Evolutionary conservation across 1,139 yeast species (phyloP), one percentile per base, ranked within the genome.

Genomic region (Yamadazyma dushanensis): DNA sequence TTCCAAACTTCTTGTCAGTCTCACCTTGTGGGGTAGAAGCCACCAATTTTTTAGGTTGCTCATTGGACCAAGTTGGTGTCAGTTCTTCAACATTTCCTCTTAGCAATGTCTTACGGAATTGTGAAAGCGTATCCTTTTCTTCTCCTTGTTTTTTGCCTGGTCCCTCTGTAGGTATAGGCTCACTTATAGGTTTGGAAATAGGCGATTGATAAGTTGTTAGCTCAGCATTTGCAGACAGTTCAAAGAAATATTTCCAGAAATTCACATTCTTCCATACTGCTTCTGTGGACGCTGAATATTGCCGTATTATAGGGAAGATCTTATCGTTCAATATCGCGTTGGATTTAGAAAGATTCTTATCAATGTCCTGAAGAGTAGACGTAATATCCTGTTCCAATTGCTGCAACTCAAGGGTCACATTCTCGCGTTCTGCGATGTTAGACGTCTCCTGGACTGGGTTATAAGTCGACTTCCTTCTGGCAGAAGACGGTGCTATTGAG

Each of bases 311-410:
- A 1, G 94, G 92, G 25, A 83, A 62, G 22, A 85, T 67, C 32
- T 70, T 65, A 41, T 80, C 83, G 32, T 76, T 76, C 20, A 85
- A 76, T 8, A 81, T 70, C 25, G 80, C 70, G 51, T 83, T 84
- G 11, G 88, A 78, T 29, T 71, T 66, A 3, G 83, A 73, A 37
- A 85, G 70, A 50, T 83, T 80, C 40, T 79, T 73, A 59, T 89
- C 96, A 20, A 89, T 85, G 41, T 81, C 83, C 56, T 87, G 96
- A 34, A 89, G 61, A 2, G 82, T 78, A 36, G 84, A 62, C 0
- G 96, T 87, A 29, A 88, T 85, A 50, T 81, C 85, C 55, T 86
- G 95, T 50, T 89, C 96, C 27, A 88, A 61, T 47, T 78, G 68
- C 50, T 87, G 95, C 37, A 85, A 63, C 49, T 83, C 87, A 30